A percentile compares a stretch with the other conserved stretches of the same genome.
Evolutionary conservation across 2,329 filamentous ascomycete species (phyloP).

Genomic region (Corniculantispora saksenae): DNA sequence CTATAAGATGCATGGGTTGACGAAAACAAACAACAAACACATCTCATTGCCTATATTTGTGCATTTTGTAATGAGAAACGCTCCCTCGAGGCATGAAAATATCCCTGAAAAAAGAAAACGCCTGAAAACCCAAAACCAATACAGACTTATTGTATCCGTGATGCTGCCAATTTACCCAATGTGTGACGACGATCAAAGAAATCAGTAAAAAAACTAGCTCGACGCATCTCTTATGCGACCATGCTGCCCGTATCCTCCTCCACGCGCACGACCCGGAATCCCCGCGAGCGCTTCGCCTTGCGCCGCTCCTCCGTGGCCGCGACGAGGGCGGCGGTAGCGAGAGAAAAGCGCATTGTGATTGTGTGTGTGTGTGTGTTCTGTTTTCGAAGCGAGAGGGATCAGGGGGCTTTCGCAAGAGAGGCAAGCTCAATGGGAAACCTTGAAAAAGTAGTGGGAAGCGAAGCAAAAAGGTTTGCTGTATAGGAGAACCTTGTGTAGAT

Average conservation of each 20-base stretch:
- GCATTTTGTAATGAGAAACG: neutral
- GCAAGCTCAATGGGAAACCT: neutral
- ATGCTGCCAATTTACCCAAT: neutral
- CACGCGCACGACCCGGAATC: constrained; percentile 42
- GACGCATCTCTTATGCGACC: neutral
- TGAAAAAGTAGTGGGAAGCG: neutral
- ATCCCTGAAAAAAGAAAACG: neutral
- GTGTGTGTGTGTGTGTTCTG: constrained; percentile 8
- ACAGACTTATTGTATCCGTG: neutral
- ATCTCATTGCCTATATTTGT: neutral
- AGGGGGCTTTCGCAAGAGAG: neutral
- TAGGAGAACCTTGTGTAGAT: neutral
- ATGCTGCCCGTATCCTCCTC: constrained; percentile 28
- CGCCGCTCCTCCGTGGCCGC: constrained; percentile 49
- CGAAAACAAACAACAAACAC: no score
- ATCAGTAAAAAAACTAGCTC: neutral
- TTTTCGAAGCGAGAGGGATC: neutral
- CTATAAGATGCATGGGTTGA: no score
- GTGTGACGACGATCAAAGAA: neutral
- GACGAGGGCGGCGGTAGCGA: constrained; percentile 45
- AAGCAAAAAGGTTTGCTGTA: neutral
- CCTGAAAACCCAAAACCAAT: neutral
- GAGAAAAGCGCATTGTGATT: constrained; percentile 59
- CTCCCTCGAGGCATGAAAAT: no score
- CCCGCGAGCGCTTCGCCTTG: constrained; percentile 44